These are phyloP conservation scores for Xylaria sp. DNA, from an alignment of 2,329 filamentous ascomycete species.

Conservation along the genomic window DNA sequence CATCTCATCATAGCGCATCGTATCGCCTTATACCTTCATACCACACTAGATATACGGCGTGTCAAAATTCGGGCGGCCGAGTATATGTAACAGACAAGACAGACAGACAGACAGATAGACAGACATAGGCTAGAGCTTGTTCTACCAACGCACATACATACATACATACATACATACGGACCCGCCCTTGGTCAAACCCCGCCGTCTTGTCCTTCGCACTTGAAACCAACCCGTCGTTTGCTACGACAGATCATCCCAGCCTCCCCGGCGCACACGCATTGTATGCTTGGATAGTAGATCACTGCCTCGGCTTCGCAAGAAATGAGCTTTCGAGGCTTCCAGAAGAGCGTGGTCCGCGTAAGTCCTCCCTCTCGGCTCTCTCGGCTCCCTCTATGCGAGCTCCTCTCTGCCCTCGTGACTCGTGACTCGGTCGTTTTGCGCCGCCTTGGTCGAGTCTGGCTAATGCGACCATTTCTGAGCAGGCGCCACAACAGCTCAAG, in stretches of 20 bases:
- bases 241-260: constrained; percentile 7
- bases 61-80: neutral
- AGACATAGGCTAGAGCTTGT: neutral
- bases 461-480: constrained; percentile 7
- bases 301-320: constrained; percentile 31
- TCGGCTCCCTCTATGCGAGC: neutral
- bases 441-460: constrained; percentile 20
- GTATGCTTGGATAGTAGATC: constrained; percentile 8
- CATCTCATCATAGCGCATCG: constrained; percentile 9
- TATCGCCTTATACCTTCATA: neutral
- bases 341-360: constrained; percentile 89
- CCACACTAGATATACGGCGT: neutral
- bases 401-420: neutral
- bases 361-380: constrained; percentile 47
- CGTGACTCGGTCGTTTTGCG: constrained; percentile 13
- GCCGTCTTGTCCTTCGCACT: constrained; percentile 17
- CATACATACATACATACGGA: constrained; percentile 7
- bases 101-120: neutral
- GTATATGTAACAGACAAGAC: constrained; percentile 1
- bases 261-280: constrained; percentile 3
- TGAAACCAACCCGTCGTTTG: constrained; percentile 5
- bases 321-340: constrained; percentile 98
- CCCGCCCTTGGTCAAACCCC: constrained; percentile 29
- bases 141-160: constrained; percentile 1
- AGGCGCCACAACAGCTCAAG: constrained; percentile 93